These are phyloP conservation scores for Leccinum laetum DNA, from an alignment of 1,284 basidiomycete species.

Conservation along the genomic window DNA sequence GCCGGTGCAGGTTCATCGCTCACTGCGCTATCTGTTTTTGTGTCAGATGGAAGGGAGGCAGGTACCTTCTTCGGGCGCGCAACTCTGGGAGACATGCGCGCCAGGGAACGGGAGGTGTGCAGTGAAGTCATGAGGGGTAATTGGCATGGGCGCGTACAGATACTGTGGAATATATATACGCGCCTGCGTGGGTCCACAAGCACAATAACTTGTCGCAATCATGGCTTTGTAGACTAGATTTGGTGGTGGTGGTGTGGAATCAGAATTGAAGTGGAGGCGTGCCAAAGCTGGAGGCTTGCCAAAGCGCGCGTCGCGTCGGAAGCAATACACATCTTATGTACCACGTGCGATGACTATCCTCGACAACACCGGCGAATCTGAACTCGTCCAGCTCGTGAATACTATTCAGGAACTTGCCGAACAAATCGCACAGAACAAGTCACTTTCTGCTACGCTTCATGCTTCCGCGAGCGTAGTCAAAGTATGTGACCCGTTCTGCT, in stretches of 20 bases:
- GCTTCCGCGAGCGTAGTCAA: slow-evolving; percentile 77
- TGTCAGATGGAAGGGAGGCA: background rate
- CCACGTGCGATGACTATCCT: slow-evolving; percentile 38
- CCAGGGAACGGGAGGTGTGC: slow-evolving; percentile 13
- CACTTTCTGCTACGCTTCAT: slow-evolving; percentile 55
- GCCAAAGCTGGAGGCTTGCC: background rate
- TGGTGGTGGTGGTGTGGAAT: background rate
- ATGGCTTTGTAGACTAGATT: background rate
- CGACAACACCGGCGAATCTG: slow-evolving; percentile 40
- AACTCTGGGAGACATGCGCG: slow-evolving; percentile 2
- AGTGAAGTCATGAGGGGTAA: slow-evolving; percentile 11
- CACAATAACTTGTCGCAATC: slow-evolving; percentile 16
- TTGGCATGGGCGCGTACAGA: background rate
- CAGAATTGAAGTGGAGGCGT: background rate
- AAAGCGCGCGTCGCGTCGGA: background rate
- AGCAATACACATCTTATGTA: background rate
- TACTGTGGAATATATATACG: slow-evolving; percentile 6
- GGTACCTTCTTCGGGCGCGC: background rate
- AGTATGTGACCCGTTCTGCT: slow-evolving; percentile 41
- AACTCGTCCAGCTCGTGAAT: slow-evolving; percentile 69
- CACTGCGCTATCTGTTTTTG: slow-evolving; percentile 14
- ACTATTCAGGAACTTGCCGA: slow-evolving; percentile 81
- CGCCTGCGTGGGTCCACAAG: slow-evolving; percentile 8
- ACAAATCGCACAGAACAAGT: slow-evolving; percentile 82
- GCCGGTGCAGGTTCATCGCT: slow-evolving; percentile 17